Evolutionary conservation across 257 asterid genomes (phyloP).

Genomic region (Rauvolfia tetraphylla): DNA sequence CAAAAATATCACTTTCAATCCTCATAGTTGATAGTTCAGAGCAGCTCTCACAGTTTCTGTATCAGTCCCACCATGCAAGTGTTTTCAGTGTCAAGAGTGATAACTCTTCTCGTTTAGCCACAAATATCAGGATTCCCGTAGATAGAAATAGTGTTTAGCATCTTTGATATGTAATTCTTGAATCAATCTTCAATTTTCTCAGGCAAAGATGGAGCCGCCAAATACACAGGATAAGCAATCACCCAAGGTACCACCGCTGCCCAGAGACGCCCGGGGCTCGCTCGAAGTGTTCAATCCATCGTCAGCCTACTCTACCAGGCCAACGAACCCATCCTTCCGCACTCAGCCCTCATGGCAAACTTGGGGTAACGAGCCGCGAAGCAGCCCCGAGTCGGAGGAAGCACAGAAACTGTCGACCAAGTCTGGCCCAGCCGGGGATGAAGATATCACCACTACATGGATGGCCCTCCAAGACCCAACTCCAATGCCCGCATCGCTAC

Average conservation of each 20-base stretch:
- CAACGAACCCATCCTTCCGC: constrained; percentile 33
- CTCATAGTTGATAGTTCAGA: constrained; percentile 4
- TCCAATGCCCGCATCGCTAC: not conserved
- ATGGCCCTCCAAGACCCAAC: constrained; percentile 72
- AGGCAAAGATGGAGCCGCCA: constrained; percentile 42
- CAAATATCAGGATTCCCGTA: not conserved
- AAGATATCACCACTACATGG: constrained; percentile 59
- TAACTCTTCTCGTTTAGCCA: constrained; percentile 13
- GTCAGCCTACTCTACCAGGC: constrained; percentile 23
- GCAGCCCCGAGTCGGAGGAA: constrained; percentile 17
- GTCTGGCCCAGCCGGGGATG: constrained; percentile 30
- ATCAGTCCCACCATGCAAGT: constrained; percentile 32
- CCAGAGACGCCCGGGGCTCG: constrained; percentile 78
- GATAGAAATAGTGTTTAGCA: not conserved
- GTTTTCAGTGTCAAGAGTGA: constrained; percentile 18
- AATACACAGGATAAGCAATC: constrained; percentile 17
- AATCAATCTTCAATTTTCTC: not conserved
- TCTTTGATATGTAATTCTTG: not conserved
- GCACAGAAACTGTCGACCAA: constrained; percentile 15
- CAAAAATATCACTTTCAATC: constrained; percentile 37
- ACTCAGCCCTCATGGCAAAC: constrained; percentile 48
- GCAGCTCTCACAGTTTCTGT: constrained; percentile 5
- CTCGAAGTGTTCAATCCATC: constrained; percentile 89
- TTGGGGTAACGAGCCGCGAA: constrained; percentile 27
- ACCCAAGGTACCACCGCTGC: constrained; percentile 43